Base-by-base conservation (phyloP, 116 monocot genomes). In the Dioscorea cayenensis region DNA sequence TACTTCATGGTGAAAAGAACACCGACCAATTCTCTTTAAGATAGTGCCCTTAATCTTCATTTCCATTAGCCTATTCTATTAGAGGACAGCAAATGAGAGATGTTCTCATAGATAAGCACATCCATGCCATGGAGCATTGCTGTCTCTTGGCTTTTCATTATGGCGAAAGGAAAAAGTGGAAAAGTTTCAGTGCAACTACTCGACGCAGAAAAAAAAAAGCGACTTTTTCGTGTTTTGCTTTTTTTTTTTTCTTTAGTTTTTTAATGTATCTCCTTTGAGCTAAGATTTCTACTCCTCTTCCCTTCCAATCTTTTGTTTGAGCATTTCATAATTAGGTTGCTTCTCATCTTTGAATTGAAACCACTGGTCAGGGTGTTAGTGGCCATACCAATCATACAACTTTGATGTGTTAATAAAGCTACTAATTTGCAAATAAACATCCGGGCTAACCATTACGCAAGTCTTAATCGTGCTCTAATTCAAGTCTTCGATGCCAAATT, bases 101-200 rank as follows among this genome's bases (percentile, higher is more conserved):
- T 71, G 71, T 22, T 36, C 14, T 6, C 13, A 23, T 32, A n/a
- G 37, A 60, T 65, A 32, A 29, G 9, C 32, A 59, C 60, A 60
- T n/a, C 11, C 60, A 59, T 60, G 7, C 27, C 7, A 23, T 51
- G 25, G n/a, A 37, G 1, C 3, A 21, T 28, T 6, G 55, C n/a
- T 63, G 1, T 21, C 23, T 27, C 21, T 6, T 27, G 11, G 29
- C 28, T 32, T 51, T 25, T 48, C 43, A 16, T 12, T 67, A 38
- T 48, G 48, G 18, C 38, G 43, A 71, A 20, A 2, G 59, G 32
- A 58, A 35, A 21, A 10, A 22, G 4, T 18, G 21, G 25, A 71
- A 71, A 12, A 60, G 55, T 6, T 14, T 1, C 9, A 63, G 28
- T 49, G 72, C 48, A 51, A 73, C 65, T 52, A 73, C 73, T 66